A percentile compares a stretch with the other conserved stretches of the same genome.
These are phyloP conservation scores for Quercus glauca DNA, from an alignment of 306 rosid species.

Conservation along the genomic window DNA sequence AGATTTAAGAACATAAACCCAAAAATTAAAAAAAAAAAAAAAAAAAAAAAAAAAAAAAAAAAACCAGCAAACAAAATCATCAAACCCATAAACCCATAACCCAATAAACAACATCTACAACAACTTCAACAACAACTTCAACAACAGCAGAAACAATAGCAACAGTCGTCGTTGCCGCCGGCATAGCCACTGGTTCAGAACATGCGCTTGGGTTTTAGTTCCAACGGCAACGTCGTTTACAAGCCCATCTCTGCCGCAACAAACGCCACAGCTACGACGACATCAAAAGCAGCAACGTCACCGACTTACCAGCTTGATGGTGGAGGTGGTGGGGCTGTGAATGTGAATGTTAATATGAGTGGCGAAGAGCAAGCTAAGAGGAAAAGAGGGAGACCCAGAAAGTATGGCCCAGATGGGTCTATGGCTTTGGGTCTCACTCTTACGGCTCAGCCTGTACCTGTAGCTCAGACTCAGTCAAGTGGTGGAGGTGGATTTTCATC, in stretches of 20 bases:
- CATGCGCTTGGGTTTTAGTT: conserved; percentile 39
- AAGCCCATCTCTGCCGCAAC: conserved; percentile 21
- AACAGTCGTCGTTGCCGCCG: background rate
- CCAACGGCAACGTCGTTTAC: conserved; percentile 38
- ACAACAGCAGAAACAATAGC: background rate
- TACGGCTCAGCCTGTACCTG: conserved; percentile 7
- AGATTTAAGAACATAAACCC: no score
- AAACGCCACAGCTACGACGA: background rate
- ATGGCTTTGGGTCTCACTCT: conserved; percentile 41
- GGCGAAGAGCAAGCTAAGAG: conserved; percentile 38
- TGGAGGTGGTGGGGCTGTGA: conserved; percentile 26
- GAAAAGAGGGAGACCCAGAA: conserved; percentile 85
- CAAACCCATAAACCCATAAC: no score
- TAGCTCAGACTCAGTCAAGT: background rate
- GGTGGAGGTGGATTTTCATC: no score
- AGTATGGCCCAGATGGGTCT: conserved; percentile 64
- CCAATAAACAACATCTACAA: no score
- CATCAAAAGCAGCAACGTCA: background rate
- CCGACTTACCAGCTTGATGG: conserved; percentile 8
- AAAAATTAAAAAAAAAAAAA: no score
- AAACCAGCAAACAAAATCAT: no score
- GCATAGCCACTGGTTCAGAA: conserved; percentile 30
- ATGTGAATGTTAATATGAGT: conserved; percentile 24
- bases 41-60: no score
- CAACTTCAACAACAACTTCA: conserved; percentile 1